Conservation (phyloP, 176 grass and related monocot species). For the Juncus effusus region DNA sequence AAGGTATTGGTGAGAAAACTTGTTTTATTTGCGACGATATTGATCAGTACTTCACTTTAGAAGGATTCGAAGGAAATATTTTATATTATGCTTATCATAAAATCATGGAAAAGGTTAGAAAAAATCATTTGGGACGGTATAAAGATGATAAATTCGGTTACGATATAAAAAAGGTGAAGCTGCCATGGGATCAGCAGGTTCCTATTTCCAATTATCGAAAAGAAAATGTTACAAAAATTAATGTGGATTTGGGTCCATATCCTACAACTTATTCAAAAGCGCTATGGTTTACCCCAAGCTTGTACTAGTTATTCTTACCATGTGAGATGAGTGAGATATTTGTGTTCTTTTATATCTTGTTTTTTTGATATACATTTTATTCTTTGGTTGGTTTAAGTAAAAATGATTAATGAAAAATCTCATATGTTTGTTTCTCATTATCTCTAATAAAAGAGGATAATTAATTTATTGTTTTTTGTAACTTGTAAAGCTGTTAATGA, state of each 20-base stretch:
- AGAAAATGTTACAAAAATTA: neutral
- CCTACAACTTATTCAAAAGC: conserved; percentile 6
- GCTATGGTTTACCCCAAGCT: conserved; percentile 21
- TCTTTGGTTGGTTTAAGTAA: no score
- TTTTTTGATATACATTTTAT: no score
- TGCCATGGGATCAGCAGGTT: neutral
- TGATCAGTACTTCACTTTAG: conserved; percentile 20
- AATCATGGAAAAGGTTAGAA: conserved; percentile 5
- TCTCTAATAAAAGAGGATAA: no score
- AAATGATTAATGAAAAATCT: no score
- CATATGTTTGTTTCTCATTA: no score
- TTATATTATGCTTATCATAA: conserved; percentile 12
- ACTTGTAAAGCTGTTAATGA: no score
- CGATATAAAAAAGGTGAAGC: conserved; percentile 10
- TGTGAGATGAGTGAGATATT: no score
- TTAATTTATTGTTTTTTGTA: no score
- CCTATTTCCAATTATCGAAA: neutral
- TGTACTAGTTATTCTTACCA: conserved; percentile 7
- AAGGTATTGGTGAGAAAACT: conserved; percentile 15
- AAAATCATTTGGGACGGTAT: conserved; percentile 21
- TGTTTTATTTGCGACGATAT: conserved; percentile 25
- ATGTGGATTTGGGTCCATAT: conserved; percentile 6
- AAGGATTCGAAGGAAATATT: conserved; percentile 7
- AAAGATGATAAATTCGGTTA: conserved; percentile 20
- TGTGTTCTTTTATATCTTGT: no score